Evolutionary conservation across 1,139 yeast genomes (phyloP), one percentile per base, ranked within the genome.

Genomic region (Yamadazyma spencermartinsiae): DNA sequence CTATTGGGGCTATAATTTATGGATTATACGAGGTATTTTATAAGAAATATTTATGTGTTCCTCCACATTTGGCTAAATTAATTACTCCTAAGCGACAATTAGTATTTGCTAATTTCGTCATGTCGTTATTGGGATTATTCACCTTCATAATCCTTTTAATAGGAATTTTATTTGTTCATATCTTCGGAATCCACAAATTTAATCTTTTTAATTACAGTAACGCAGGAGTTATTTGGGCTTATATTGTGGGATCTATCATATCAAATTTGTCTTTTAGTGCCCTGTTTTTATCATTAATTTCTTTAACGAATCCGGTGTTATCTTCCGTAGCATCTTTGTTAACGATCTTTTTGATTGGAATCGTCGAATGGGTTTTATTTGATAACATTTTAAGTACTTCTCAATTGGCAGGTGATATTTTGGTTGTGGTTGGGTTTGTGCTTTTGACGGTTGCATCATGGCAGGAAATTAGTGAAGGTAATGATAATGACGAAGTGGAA

Each of bases 1-100:
- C 83, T 1, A 52, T 74, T 6, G 96, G 96, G n/a, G 92, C 96
- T 0, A 67, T 88, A 2, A 56, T 86, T 41, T 88, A 87, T 51
- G 96, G 96, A 2, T 74, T 85, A 40, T 88, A 88, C 57, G 96
- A 88, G 56, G 95, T 87, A 3, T 64, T 86, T 30, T 88, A 87
- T 68, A 88, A 88, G 60, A 78, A 78, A 50, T 69, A 76, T 48
- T 74, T 83, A 11, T 86, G 96, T 57, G 86, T 92, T 10, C 94
- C 95, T 0, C 61, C 66, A 0, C 79, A 78, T 45, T 58, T 70
- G 40, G 43, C 74, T 13, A 65, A 57, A 41, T 51, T 65, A 15
- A 70, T 72, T 38, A 71, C 76, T 11, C 76, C 77, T 14, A 62
- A 74, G 42, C 62, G 76, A 43, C 77, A 72, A 49, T 61, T 67